Conservation (phyloP, 148 eudicot genomes). For the Cornus suecica region DNA sequence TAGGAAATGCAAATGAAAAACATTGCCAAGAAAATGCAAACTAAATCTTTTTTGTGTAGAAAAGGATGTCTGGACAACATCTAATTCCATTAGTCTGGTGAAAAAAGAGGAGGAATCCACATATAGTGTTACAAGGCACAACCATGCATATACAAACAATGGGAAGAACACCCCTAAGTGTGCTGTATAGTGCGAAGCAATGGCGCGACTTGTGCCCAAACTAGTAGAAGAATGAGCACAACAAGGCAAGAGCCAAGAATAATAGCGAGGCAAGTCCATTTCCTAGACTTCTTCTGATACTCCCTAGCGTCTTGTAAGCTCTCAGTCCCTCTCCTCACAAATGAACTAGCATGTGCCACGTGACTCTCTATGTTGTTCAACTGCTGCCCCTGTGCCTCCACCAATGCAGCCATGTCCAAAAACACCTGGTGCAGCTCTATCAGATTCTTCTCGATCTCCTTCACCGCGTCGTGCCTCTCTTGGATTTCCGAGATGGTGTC, state of each 20-base stretch:
- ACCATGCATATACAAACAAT: too few species aligned
- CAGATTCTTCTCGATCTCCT: constrained; percentile 63
- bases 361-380: constrained; percentile 49
- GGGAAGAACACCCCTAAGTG: too few species aligned
- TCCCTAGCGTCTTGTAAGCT: constrained; percentile 45
- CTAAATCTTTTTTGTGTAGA: too few species aligned
- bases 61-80: too few species aligned
- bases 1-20: too few species aligned
- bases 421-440: constrained; percentile 68
- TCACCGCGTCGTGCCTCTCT: constrained; percentile 69
- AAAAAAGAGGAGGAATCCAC: too few species aligned
- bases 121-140: too few species aligned
- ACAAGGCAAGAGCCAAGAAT: constrained; percentile 24
- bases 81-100: too few species aligned
- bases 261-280: constrained; percentile 56
- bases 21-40: too few species aligned
- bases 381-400: constrained; percentile 57
- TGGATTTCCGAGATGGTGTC: constrained; percentile 75
- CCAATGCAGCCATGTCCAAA: constrained; percentile 69
- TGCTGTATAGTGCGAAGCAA: too few species aligned
- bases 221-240: constrained; percentile 35
- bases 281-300: constrained; percentile 52
- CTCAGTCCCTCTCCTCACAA: constrained; percentile 44
- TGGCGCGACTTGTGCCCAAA: constrained; percentile 8
- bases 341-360: constrained; percentile 55